phyloP scores from a whole-genome alignment of 352 stramenopile species.

The Phytopythium sindhum region DNA sequence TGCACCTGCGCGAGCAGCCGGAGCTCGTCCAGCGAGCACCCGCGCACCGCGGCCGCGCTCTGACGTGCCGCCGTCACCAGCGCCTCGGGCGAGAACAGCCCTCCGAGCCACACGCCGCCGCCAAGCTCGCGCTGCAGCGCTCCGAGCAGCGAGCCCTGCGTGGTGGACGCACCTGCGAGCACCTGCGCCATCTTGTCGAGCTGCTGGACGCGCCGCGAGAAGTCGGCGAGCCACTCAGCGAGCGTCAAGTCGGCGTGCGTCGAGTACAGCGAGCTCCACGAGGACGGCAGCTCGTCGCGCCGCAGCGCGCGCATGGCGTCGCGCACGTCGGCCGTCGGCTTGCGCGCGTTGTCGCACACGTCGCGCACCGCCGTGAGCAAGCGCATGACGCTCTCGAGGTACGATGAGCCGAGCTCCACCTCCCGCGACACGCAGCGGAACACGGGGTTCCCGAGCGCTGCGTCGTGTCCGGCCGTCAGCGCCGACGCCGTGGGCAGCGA shows the following conservation, averaged over 20 bases:
- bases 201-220: constrained; percentile 70
- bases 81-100: constrained; percentile 90
- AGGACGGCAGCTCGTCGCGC: constrained; percentile 57
- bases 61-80: constrained; percentile 92
- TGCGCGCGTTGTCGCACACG: constrained; percentile 80
- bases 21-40: constrained; percentile 88
- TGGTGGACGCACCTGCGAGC: constrained; percentile 14
- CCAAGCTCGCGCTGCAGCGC: constrained; percentile 19
- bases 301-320: constrained; percentile 76
- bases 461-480: constrained; percentile 23
- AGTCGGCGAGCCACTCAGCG: constrained; percentile 84
- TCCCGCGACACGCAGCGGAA: constrained; percentile 91
- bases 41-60: constrained; percentile 70
- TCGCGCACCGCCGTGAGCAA: constrained; percentile 70
- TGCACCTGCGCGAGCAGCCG: constrained; percentile 73
- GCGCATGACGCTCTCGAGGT: constrained; percentile 56
- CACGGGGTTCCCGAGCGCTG: constrained; percentile 83
- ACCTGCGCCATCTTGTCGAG: constrained; percentile 45
- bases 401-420: constrained; percentile 63
- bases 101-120: constrained; percentile 86
- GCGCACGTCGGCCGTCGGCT: constrained; percentile 87
- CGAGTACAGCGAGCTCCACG: constrained; percentile 61
- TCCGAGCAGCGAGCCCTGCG: constrained; percentile 1
- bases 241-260: constrained; percentile 56
- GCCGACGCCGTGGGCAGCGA: constrained; percentile 33